Percentiles rank a stretch among this genome's conserved stretches.
These are phyloP conservation scores for Auriscalpium vulgare DNA, from an alignment of 768 basidiomycete species.

Conservation along the genomic window DNA sequence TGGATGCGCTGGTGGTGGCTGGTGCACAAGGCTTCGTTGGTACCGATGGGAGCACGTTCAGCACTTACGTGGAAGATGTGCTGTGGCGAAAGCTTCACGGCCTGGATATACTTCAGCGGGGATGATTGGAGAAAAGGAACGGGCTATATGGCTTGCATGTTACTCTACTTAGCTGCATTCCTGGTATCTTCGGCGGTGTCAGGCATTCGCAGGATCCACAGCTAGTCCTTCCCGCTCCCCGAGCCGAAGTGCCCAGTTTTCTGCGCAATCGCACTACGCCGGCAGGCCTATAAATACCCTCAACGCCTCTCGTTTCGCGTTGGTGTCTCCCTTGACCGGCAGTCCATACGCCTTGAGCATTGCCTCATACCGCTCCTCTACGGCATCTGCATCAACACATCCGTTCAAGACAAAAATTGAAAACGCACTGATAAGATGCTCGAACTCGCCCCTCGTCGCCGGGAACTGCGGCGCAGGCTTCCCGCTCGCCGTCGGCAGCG, in stretches of 20 bases:
- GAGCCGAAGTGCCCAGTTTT: too few species aligned
- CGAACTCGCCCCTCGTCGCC: slow-evolving; percentile 33
- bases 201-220: too few species aligned
- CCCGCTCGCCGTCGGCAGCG: slow-evolving; percentile 25
- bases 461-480: slow-evolving; percentile 32
- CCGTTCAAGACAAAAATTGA: background rate
- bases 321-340: slow-evolving; percentile 31
- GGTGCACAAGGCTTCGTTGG: slow-evolving; percentile 52
- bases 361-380: slow-evolving; percentile 36
- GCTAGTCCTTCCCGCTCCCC: too few species aligned
- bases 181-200: too few species aligned
- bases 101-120: slow-evolving; percentile 41
- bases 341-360: slow-evolving; percentile 28
- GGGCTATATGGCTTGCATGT: too few species aligned
- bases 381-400: background rate
- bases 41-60: slow-evolving; percentile 72
- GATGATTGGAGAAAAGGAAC: slow-evolving; percentile 14
- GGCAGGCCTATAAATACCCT: slow-evolving; percentile 28
- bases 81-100: slow-evolving; percentile 57
- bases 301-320: slow-evolving; percentile 30
- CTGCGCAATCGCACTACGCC: too few species aligned
- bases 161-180: too few species aligned
- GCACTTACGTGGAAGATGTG: slow-evolving; percentile 57
- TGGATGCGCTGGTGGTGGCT: slow-evolving; percentile 66
- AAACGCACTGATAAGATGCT: slow-evolving; percentile 36